Base-by-base conservation (phyloP, 768 basidiomycete genomes). In the Boletellus sp. region DNA sequence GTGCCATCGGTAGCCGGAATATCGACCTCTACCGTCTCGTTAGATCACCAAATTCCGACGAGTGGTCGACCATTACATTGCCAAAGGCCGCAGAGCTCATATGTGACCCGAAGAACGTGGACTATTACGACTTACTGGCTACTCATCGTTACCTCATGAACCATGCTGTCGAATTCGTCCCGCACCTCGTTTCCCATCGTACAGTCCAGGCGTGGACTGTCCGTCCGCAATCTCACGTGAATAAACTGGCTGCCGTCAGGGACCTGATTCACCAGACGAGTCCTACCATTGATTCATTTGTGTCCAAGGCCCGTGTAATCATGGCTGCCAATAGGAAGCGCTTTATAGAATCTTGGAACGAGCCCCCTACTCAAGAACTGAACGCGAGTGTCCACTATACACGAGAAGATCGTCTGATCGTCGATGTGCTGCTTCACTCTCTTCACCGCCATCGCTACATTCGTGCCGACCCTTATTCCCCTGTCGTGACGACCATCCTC, bases 71-170 rank as follows among this genome's bases (percentile, higher is more conserved):
- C 7, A 71, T 85, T 28, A 83, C 84, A 1, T 66, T 85, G 20
- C 50, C 69, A 3, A 72, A 85, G 46, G 82, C 80, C 12, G 78
- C 80, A 6, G 51, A 70, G 23, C 61, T 78, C 32, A 54, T 85
- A 20, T 61, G 68, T 47, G 55, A 65, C 33, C 65, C 72, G 11
- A 6, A 37, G 24, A 53, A 43, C 17, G 31, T 51, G 44, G 51
- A 55, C 24, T 47, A 42, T 44, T 72, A 80, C 45, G 76, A 74
- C n/a, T 64, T 68, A 37, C 56, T 79, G 28, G 77, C 75, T 13
- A 60, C 81, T 0, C 89, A 94, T 67, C 80, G 79, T 51, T 77
- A 78, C 55, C 70, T 94, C 55, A 81, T 90, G 77, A 64, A 70
- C 7, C 61, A 76, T 17, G 59, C 78, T 2, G 39, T 71, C 9